These are phyloP conservation scores for Podaxis pistillaris DNA, from an alignment of 768 basidiomycete species.

Conservation along the genomic window DNA sequence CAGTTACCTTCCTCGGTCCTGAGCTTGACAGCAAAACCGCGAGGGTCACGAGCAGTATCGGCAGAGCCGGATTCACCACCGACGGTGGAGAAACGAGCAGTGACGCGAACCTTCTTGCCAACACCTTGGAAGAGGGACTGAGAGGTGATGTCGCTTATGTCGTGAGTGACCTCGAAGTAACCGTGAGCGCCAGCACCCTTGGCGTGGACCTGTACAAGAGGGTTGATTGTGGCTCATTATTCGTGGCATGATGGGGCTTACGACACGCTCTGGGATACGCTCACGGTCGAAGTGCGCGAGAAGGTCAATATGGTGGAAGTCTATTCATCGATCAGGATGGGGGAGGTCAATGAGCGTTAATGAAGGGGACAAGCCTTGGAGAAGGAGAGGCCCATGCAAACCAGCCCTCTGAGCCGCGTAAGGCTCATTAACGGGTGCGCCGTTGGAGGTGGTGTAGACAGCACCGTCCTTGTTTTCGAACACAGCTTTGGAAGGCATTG, in stretches of 20 bases:
- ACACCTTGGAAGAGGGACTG: conserved; percentile 63
- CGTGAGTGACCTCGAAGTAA: conserved; percentile 86
- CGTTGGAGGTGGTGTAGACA: conserved; percentile 83
- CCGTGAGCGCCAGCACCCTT: conserved; percentile 95
- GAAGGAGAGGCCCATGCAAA: conserved; percentile 73
- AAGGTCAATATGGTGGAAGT: conserved; percentile 87
- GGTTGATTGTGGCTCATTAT: conserved; percentile 15
- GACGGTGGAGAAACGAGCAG: conserved; percentile 92
- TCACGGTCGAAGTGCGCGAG: conserved; percentile 93
- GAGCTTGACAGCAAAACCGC: conserved; percentile 90
- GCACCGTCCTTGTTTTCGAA: conserved; percentile 52
- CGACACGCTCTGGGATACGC: conserved; percentile 94
- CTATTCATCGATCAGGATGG: conserved; percentile 33
- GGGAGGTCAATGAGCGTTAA: not conserved
- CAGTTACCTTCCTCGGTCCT: conserved; percentile 89
- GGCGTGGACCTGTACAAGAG: conserved; percentile 70
- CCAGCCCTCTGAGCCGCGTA: conserved; percentile 81
- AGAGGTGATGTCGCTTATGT: conserved; percentile 79
- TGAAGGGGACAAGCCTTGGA: conserved; percentile 61
- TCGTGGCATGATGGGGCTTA: conserved; percentile 30
- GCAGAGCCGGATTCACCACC: conserved; percentile 86
- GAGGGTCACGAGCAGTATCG: conserved; percentile 90
- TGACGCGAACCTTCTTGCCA: conserved; percentile 68
- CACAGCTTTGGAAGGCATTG: conserved; percentile 68
- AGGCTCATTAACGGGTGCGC: conserved; percentile 72